Evolutionary conservation across 2,329 filamentous ascomycete genomes (phyloP), one percentile per base, ranked within the genome.

Genomic region (Hypoxylon sp.): DNA sequence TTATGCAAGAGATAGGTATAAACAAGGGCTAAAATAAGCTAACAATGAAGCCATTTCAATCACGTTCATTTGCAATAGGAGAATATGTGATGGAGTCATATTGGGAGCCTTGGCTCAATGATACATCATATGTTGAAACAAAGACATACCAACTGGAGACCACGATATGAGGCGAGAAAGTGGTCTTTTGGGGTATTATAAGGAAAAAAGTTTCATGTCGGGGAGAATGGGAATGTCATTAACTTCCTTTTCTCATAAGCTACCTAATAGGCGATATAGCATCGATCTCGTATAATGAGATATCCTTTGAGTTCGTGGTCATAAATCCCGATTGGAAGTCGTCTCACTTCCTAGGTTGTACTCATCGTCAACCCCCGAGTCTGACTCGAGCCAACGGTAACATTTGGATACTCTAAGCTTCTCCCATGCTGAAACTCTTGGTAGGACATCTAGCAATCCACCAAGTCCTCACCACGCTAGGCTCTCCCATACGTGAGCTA

Each of bases 191-290:
- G 23, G 23, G 5, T 23, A 23, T 23, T 23, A 23, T 5, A 5
- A 23, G 23, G 23, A 5, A 23, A 23, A 23, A n/a, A n/a, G n/a
- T n/a, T n/a, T 28, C 11, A 49, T 30, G 28, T 34, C 23, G 25
- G 23, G 3, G 30, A 46, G 6, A 23, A 30, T 19, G 25, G 45
- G 6, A 23, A 30, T 30, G 25, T 32, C 32, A 9, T 51, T 53
- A 21, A n/a, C 10, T 52, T 51, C 2, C 5, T 60, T 60, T 28
- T 59, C 23, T 60, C 48, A 52, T 52, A 11, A 34, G 6, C 14
- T 30, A 28, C 23, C 14, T 58, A 28, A 49, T 25, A 28, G n/a
- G 14, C 5, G 3, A 41, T 52, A 10, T 52, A 7, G 45, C 13
- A 25, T 14, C 17, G 9, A 11, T 21, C 13, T 53, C 28, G 6